phyloP scores from a whole-genome alignment of 305 asterid genomes.

The Coffea humblotiana region DNA sequence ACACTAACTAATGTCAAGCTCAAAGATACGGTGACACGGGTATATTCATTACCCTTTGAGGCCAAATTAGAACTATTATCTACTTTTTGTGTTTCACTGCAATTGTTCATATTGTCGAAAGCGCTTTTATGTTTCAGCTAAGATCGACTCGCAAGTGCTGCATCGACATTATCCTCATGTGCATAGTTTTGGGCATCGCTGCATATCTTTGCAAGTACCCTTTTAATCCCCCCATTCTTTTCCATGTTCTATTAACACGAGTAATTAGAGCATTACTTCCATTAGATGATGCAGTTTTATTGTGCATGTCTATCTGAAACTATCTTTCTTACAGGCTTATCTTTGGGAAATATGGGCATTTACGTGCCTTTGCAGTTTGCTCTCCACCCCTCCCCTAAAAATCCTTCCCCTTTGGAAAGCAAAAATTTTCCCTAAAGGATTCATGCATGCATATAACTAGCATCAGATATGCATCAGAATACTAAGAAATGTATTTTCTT shows the following conservation, averaged over 20 bases:
- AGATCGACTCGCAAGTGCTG: slow-evolving; percentile 79
- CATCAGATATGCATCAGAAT: no score
- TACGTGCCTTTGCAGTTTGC: no score
- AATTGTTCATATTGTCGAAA: background rate
- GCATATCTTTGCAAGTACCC: slow-evolving; percentile 81
- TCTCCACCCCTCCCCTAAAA: no score
- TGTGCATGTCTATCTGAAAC: no score
- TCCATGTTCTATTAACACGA: background rate
- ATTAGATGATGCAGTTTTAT: background rate
- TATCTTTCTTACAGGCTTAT: no score
- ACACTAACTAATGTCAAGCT: slow-evolving; percentile 70
- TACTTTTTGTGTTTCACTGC: background rate
- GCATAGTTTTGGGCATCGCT: slow-evolving; percentile 76
- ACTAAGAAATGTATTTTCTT: no score
- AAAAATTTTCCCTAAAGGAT: no score
- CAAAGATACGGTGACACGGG: slow-evolving; percentile 76
- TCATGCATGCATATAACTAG: no score
- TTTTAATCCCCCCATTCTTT: background rate
- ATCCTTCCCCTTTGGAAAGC: no score
- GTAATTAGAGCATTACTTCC: background rate
- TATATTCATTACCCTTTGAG: slow-evolving; percentile 16
- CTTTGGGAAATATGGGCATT: no score
- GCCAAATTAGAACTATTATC: background rate
- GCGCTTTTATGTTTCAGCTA: slow-evolving; percentile 40
- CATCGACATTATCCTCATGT: slow-evolving; percentile 69